Base-by-base conservation (phyloP, 768 basidiomycete genomes). In the Tulasnella sp. region DNA sequence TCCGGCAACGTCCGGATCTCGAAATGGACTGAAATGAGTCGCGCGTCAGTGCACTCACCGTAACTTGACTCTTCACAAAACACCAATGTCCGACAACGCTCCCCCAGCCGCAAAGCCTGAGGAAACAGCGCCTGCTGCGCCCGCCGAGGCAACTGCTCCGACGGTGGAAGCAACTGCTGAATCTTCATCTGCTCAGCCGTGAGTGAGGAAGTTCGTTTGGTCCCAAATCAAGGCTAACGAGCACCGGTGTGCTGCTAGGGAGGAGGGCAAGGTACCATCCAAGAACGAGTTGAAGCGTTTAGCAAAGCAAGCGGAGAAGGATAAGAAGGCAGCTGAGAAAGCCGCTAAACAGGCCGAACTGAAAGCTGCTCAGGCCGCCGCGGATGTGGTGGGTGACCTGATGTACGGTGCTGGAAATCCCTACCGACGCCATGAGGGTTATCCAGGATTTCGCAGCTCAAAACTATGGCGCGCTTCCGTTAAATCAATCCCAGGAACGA, bases 221-320 rank as follows among this genome's bases (percentile, higher is more conserved):
- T 17, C 22, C n/a, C 49, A 49, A 49, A 9, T 34, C 58, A 14
- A 29, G 25, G 25, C 58, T 11, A 1, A 29, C 25, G 17, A n/a
- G 15, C 42, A 3, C 31, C 31, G 58, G 25, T 64, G 8, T 25
- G 25, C 29, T n/a, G 25, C 58, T 17, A 64, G 58, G 31, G 58
- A 64, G 31, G 58, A 64, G 58, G 58, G 29, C 6, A 64, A 64
- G 29, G 58, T 1, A 64, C 93, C 90, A 8, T 89, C 91, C 75
- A 98, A 97, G 85, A 93, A 86, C 80, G 94, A 96, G 80, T 82
- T 94, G 77, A 98, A 99, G 86, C 96, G 94, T 84, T 89, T 90
- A 39, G 91, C 91, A 39, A 98, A 97, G 83, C 91, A 92, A 68
- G 91, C 90, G 15, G 93, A 96, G 84, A 98, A 98, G 79, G 93